Evolutionary conservation across 1,139 yeast genomes (phyloP).

Genomic region (Magnusiomyces paraingens): DNA sequence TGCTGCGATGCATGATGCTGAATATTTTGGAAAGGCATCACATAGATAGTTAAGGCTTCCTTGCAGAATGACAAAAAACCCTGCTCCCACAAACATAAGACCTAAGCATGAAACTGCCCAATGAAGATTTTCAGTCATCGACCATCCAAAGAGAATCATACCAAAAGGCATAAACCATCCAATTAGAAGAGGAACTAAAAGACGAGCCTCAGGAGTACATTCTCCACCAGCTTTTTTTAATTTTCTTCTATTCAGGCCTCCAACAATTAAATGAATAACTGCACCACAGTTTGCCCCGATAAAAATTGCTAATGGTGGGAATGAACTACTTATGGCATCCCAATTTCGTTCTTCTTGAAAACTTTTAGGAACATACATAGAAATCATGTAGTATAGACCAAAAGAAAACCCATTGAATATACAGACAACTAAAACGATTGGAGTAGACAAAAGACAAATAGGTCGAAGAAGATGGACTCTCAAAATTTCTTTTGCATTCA

Average conservation of each 20-base stretch:
- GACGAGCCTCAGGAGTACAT: constrained; percentile 53
- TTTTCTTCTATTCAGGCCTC: constrained; percentile 31
- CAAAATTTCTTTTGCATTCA: constrained; percentile 36
- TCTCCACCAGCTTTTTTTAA: constrained; percentile 35
- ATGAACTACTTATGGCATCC: constrained; percentile 42
- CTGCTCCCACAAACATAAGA: constrained; percentile 55
- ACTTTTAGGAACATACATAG: constrained; percentile 37
- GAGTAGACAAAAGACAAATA: constrained; percentile 40
- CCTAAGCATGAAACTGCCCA: constrained; percentile 74
- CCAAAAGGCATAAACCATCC: constrained; percentile 56
- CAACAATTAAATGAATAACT: constrained; percentile 34
- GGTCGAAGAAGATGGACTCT: constrained; percentile 39
- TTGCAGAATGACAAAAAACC: constrained; percentile 54
- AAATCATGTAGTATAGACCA: constrained; percentile 40
- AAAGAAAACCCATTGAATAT: constrained; percentile 42
- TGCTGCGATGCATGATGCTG: constrained; percentile 81
- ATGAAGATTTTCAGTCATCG: constrained; percentile 49
- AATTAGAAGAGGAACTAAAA: constrained; percentile 44
- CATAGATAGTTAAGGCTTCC: constrained; percentile 55
- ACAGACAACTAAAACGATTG: constrained; percentile 40
- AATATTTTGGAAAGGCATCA: constrained; percentile 53
- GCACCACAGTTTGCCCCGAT: constrained; percentile 54
- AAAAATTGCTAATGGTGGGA: constrained; percentile 53
- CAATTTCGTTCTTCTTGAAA: constrained; percentile 34
- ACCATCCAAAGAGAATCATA: constrained; percentile 74